Evolutionary conservation across 1,139 yeast species (phyloP).

Genomic region (Arxiozyma bovina): DNA sequence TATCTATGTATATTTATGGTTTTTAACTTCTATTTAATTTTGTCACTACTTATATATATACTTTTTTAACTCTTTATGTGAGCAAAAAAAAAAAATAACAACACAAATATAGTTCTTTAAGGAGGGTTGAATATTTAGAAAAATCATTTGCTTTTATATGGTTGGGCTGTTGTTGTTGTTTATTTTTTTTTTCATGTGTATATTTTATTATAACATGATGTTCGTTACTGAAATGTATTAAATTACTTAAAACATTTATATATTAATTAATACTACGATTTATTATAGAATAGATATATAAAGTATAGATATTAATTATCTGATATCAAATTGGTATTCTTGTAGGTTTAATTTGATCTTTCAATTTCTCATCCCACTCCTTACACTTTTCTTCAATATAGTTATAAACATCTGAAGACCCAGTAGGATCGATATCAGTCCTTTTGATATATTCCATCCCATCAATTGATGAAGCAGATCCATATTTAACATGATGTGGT

Average conservation of each 20-base stretch:
- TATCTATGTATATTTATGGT: neutral
- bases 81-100: no score
- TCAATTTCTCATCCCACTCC: constrained; percentile 63
- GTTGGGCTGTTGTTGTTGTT: neutral
- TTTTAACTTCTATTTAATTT: no score
- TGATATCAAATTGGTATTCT: neutral
- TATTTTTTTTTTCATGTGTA: no score
- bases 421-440: constrained; percentile 51
- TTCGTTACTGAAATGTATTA: neutral
- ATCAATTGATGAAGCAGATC: constrained; percentile 56
- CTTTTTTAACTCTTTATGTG: neutral
- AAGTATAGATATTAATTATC: no score
- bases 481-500: constrained; percentile 55
- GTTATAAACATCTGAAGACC: constrained; percentile 52
- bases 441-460: constrained; percentile 58
- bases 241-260: no score
- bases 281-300: no score
- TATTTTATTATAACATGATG: neutral
- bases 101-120: neutral
- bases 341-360: constrained; percentile 61
- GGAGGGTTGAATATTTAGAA: neutral
- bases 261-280: no score
- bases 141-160: neutral
- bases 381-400: constrained; percentile 48
- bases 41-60: neutral